These are phyloP conservation scores for Suhomyces vadensis DNA, from an alignment of 805 yeast species.

Conservation along the genomic window DNA sequence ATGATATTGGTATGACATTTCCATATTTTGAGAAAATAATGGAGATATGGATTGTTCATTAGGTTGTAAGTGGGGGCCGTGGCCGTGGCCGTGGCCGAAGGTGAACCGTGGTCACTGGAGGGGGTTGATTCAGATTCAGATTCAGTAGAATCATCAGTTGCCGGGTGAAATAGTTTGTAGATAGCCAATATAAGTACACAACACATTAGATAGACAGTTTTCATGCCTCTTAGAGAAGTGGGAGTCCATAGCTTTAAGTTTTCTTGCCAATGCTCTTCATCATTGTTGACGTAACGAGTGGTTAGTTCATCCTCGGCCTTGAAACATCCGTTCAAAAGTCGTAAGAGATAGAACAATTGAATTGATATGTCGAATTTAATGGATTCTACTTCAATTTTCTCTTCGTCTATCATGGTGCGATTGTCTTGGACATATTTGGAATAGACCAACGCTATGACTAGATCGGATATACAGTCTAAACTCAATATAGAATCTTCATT, in stretches of 20 bases:
- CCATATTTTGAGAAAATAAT: slow-evolving; percentile 62
- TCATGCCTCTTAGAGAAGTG: slow-evolving; percentile 20
- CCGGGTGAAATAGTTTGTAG: slow-evolving; percentile 31
- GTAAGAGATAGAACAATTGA: slow-evolving; percentile 38
- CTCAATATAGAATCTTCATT: slow-evolving; percentile 54
- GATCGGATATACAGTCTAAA: slow-evolving; percentile 53
- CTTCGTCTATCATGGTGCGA: slow-evolving; percentile 8
- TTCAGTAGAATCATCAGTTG: slow-evolving; percentile 6
- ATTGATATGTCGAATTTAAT: slow-evolving; percentile 37
- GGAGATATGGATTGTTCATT: slow-evolving; percentile 62
- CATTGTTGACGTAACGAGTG: slow-evolving; percentile 43
- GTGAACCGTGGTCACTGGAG: too few relatives aligned
- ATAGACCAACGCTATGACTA: slow-evolving; percentile 45
- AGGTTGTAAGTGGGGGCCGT: slow-evolving; percentile 30
- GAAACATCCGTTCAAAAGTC: slow-evolving; percentile 33
- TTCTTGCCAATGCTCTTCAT: slow-evolving; percentile 27
- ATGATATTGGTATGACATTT: slow-evolving; percentile 62
- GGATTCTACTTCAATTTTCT: slow-evolving; percentile 23
- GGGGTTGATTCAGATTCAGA: too few relatives aligned
- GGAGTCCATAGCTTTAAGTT: slow-evolving; percentile 33
- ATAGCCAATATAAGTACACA: slow-evolving; percentile 36
- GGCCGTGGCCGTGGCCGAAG: too few relatives aligned
- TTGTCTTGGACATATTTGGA: not conserved
- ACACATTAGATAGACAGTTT: slow-evolving; percentile 30
- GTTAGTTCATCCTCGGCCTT: slow-evolving; percentile 45